Conservation (phyloP, 1,139 yeast species). For the Magnusiomyces ingens region DNA sequence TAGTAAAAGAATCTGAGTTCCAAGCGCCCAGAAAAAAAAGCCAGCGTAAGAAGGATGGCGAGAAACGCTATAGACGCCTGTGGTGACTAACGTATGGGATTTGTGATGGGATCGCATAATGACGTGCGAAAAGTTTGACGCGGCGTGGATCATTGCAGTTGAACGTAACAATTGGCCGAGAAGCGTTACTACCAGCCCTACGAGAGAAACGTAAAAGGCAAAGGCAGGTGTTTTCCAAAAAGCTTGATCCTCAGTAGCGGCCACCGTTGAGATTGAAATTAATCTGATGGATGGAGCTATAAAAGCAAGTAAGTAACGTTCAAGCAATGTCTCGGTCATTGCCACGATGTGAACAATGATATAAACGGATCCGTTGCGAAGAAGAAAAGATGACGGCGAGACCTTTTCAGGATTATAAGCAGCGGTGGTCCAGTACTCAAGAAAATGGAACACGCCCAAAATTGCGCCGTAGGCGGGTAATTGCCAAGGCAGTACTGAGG, state of each 20-base stretch:
- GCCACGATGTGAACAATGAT: slow-evolving; percentile 56
- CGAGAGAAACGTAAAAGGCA: slow-evolving; percentile 19
- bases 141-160: slow-evolving; percentile 81
- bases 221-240: background rate
- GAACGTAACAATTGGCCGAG: slow-evolving; percentile 67
- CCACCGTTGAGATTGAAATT: slow-evolving; percentile 21
- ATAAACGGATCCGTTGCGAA: slow-evolving; percentile 64
- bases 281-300: background rate
- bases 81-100: slow-evolving; percentile 60
- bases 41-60: slow-evolving; percentile 94
- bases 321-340: slow-evolving; percentile 39
- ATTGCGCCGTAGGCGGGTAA: slow-evolving; percentile 47
- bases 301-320: slow-evolving; percentile 19
- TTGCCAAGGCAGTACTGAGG: slow-evolving; percentile 15
- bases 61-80: slow-evolving; percentile 58
- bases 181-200: slow-evolving; percentile 44
- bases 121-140: slow-evolving; percentile 78
- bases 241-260: background rate
- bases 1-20: slow-evolving; percentile 63
- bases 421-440: slow-evolving; percentile 78
- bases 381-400: slow-evolving; percentile 66
- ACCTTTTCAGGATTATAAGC: slow-evolving; percentile 59
- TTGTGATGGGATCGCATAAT: slow-evolving; percentile 48
- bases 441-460: slow-evolving; percentile 61
- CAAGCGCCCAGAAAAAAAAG: slow-evolving; percentile 89